Evolutionary conservation across 2,329 filamentous ascomycete species (phyloP).

Genomic region (Pseudogymnoascus sp.): DNA sequence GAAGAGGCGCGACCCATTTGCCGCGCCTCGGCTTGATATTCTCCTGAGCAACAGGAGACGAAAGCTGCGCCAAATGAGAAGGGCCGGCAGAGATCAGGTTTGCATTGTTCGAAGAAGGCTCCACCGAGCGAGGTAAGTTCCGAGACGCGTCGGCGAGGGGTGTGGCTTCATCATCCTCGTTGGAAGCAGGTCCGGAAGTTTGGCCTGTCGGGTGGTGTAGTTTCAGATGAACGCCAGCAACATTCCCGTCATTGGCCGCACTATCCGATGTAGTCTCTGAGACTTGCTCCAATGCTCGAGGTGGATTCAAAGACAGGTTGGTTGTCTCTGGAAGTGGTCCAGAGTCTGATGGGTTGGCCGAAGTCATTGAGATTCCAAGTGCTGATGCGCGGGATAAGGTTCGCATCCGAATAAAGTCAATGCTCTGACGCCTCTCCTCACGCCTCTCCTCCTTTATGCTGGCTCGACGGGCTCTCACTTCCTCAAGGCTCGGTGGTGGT

Average conservation of each 20-base stretch:
- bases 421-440: neutral
- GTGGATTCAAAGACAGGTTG: neutral
- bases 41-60: neutral
- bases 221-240: neutral
- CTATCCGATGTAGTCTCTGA: neutral
- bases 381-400: conserved; percentile 7
- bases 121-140: neutral
- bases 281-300: neutral
- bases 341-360: neutral
- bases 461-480: conserved; percentile 17
- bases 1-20: neutral
- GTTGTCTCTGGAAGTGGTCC: neutral
- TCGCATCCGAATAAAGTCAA: conserved; percentile 9
- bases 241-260: neutral
- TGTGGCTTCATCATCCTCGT: neutral
- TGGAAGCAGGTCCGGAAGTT: neutral
- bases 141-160: neutral
- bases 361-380: neutral
- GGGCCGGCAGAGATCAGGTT: neutral
- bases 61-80: neutral
- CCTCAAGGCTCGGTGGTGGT: conserved; percentile 15
- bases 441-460: conserved; percentile 13
- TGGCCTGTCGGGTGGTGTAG: neutral
- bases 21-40: neutral
- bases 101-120: neutral